Evolutionary conservation across 371 early-diverging fungal genomes (phyloP).

Genomic region (Mucor plumbeus): DNA sequence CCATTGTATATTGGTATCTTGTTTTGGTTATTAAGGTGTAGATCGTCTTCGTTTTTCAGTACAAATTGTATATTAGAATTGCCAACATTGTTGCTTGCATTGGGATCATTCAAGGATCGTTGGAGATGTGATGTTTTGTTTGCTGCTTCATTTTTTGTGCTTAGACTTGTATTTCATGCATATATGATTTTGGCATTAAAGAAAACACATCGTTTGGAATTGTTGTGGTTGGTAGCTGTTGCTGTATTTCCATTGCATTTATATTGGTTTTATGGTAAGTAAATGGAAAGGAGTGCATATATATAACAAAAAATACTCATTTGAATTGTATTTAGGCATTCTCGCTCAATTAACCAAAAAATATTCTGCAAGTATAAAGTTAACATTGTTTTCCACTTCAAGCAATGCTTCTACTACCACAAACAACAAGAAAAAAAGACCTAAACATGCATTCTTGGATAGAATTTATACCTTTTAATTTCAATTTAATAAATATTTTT

Average conservation of each 20-base stretch:
- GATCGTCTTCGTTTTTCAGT: slow-evolving; percentile 37
- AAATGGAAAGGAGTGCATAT: neutral
- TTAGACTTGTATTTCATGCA: slow-evolving; percentile 49
- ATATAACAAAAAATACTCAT: neutral
- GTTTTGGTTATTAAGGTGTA: slow-evolving; percentile 34
- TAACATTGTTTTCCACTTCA: neutral
- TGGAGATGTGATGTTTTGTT: slow-evolving; percentile 48
- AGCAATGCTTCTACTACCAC: neutral
- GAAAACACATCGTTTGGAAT: slow-evolving; percentile 25
- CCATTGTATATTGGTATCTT: slow-evolving; percentile 45
- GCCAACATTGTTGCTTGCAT: slow-evolving; percentile 44
- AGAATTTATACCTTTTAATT: slow-evolving; percentile 29
- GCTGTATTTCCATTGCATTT: slow-evolving; percentile 44
- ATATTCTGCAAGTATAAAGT: neutral
- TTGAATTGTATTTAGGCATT: neutral
- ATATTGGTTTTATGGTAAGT: slow-evolving; percentile 55
- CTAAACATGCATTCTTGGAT: slow-evolving; percentile 25
- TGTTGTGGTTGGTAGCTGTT: slow-evolving; percentile 27
- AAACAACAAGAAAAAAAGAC: slow-evolving; percentile 1
- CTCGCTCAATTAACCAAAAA: slow-evolving; percentile 12
- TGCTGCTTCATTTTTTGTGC: slow-evolving; percentile 42
- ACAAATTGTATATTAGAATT: slow-evolving; percentile 42
- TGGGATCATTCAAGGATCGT: slow-evolving; percentile 37
- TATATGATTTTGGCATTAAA: slow-evolving; percentile 39
- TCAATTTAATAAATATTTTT: neutral